Evolutionary conservation across 164 flowering plant species (phyloP), one percentile per base, ranked within the genome.

Genomic region (Warburgia ugandensis): DNA sequence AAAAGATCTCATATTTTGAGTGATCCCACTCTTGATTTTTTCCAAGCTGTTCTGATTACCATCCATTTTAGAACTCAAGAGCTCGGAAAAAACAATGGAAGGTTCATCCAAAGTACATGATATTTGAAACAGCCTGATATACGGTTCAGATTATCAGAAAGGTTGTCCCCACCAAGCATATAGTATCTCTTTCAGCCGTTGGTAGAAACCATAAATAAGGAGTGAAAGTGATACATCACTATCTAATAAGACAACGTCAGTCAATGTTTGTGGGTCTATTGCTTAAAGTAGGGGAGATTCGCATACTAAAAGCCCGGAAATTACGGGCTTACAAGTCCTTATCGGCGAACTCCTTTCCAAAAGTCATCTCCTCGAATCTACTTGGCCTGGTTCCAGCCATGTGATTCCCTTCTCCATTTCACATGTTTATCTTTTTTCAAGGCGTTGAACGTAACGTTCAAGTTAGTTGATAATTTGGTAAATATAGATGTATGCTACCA

Each of bases 321-420:
- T 43, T 16, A 31, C 6, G 49, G 62, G 44, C 29, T 17, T 26
- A 21, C 20, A 37, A 27, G 58, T 47, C 57, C 23, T 45, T 60
- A 58, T 50, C 58, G 13, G 41, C 39, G n/a, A 30, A 29, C 22
- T 4, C 48, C 39, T 53, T 60, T 11, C 26, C 1, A 0, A 30
- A 40, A 47, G 27, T 48, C 21, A 36, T 46, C 10, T 3, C 3
- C 20, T 46, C 16, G 36, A 13, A 7, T 47, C 20, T 26, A 13
- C 28, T 50, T 32, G 50, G 40, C 45, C 30, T 21, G 8, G 17
- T 26, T n/a, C 38, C 30, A n/a, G 29, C 11, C 29, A 20, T 22
- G 49, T 29, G 49, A 45, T 45, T 45, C 49, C n/a, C 13, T 45
- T 45, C 31, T 45, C 48, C 22, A 21, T 45, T 45, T 45, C n/a